Percentiles rank a stretch among this genome's conserved stretches.
Evolutionary conservation across 495 filamentous ascomycete species (phyloP).

Genomic region (Sabuloglossum arenarium): DNA sequence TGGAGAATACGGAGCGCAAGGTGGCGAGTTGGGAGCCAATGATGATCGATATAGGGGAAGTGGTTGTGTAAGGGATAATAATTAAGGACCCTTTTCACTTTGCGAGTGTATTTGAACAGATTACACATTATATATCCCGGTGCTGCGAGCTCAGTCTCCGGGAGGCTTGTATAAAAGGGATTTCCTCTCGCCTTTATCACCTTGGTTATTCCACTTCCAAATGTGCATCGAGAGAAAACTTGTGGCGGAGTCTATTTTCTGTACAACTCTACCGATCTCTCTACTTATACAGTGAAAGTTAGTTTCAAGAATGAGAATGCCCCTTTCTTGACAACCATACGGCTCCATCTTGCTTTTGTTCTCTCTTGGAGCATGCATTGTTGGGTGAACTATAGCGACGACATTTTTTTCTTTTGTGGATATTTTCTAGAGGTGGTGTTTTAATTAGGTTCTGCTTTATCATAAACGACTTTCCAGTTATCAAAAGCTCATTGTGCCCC

Average conservation of each 20-base stretch:
- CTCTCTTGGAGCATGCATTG: no score
- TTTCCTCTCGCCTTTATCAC: not conserved
- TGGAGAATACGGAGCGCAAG: constrained; percentile 22
- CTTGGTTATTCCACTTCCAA: not conserved
- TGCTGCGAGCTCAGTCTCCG: not conserved
- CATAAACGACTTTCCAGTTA: no score
- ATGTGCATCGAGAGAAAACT: not conserved
- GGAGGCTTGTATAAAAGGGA: not conserved
- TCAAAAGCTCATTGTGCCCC: no score
- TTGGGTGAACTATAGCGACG: no score
- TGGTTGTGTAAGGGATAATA: constrained; percentile 39
- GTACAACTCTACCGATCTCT: no score
- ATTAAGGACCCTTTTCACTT: not conserved
- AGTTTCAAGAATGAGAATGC: no score
- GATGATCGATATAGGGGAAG: constrained; percentile 76
- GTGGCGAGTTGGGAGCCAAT: constrained; percentile 58
- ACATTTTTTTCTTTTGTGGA: no score
- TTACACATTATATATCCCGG: not conserved
- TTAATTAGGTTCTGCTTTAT: no score
- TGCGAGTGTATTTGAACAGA: not conserved
- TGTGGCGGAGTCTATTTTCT: not conserved
- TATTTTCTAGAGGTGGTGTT: no score
- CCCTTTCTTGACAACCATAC: no score
- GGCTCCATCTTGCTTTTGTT: no score
- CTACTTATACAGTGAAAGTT: no score